phyloP scores from a whole-genome alignment of 1,139 yeast genomes.

The Candida freyschussii region DNA sequence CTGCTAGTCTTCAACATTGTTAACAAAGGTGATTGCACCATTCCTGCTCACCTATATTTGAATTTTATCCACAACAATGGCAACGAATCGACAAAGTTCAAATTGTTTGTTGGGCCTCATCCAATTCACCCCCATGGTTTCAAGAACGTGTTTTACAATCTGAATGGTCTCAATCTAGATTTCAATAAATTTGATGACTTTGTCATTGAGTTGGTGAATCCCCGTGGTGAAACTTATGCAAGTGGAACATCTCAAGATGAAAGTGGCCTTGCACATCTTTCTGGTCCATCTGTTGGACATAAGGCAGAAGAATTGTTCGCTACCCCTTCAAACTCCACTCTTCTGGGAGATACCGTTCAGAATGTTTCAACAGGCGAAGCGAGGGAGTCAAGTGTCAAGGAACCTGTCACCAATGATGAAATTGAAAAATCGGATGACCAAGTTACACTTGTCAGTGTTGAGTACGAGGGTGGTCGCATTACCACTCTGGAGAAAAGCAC shows the following conservation, averaged over 20 bases:
- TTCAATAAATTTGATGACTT: conserved; percentile 2
- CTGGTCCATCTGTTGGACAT: conserved; percentile 1
- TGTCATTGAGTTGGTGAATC: conserved; percentile 2
- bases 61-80: conserved; percentile 1
- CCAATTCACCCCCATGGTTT: conserved; percentile 4
- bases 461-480: too few relatives aligned
- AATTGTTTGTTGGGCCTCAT: conserved; percentile 2
- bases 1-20: conserved; percentile 12
- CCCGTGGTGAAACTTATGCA: conserved; percentile 3
- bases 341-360: too few relatives aligned
- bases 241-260: conserved; percentile 4
- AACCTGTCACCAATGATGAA: background rate
- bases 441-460: conserved; percentile 1
- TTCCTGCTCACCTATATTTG: conserved; percentile 4
- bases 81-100: background rate
- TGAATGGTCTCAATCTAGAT: conserved; percentile 1
- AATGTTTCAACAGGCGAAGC: too few relatives aligned
- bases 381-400: too few relatives aligned
- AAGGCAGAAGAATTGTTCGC: too few relatives aligned
- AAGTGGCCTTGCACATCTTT: conserved; percentile 2
- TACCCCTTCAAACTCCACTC: too few relatives aligned
- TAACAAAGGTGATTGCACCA: conserved; percentile 5
- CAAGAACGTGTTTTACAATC: conserved; percentile 7
- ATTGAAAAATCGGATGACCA: too few relatives aligned
- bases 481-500: too few relatives aligned